Base-by-base conservation (phyloP, 441 rosid species). In the Cnidoscolus chayamansa region DNA sequence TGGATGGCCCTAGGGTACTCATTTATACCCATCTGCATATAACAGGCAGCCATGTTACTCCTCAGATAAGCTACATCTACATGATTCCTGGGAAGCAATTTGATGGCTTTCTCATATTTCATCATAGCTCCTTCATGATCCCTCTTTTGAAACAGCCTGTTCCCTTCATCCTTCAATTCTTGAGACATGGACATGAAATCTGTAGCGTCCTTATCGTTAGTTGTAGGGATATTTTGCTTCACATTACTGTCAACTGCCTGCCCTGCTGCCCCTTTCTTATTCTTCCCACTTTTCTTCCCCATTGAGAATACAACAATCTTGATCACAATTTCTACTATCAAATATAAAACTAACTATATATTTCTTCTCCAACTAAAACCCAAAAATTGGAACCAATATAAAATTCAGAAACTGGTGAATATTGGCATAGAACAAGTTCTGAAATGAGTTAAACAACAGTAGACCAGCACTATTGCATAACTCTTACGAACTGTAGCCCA, bases 121-220 rank as follows among this genome's bases (percentile, higher is more conserved):
- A 90, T 71, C 90, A 94, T 84, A 67, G 98, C 98, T 16, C 98
- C 98, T 86, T 94, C 97, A 71, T 88, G 86, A 80, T 94, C 97
- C 49, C 88, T 89, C 78, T 87, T 94, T 73, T 90, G 97, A 67
- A 79, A 86, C 4, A 90, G 86, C 74, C 79, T 86, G 81, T 85
- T 94, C 20, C 98, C 98, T 92, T 94, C 98, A 72, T 94, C 98
- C 74, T 92, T 94, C 40, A 59, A 31, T 82, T 94, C 97, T 63
- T 86, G 84, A 13, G 98, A 87, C 88, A 92, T 81, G 84, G 81
- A 79, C 51, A 89, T 89, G 86, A 92, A 92, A 67, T 87, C 82
- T 57, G 83, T 89, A 43, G 88, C 86, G 76, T 94, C 97, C 57
- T 88, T 88, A 71, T 94, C 97, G 16, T 80, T 76, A 4, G 87